phyloP scores from a whole-genome alignment of 345 rosid species.

The Luvunga scandens region DNA sequence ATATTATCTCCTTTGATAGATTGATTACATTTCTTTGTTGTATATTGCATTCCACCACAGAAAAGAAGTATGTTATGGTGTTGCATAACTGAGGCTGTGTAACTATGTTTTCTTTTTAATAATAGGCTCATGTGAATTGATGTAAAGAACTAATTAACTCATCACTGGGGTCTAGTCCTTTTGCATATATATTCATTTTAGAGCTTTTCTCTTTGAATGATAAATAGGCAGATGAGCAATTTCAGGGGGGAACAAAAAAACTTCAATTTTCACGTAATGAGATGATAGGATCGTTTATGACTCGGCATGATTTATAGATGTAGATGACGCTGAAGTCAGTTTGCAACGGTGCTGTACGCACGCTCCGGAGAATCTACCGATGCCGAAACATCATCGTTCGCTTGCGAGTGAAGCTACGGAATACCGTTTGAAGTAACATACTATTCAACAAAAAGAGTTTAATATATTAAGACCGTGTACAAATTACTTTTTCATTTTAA shows the following conservation, averaged over 20 bases:
- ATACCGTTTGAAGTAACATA: no score
- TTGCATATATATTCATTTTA: not conserved
- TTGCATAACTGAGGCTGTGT: not conserved
- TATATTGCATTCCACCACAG: not conserved
- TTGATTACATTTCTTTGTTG: not conserved
- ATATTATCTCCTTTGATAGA: not conserved
- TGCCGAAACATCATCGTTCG: not conserved
- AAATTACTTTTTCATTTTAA: no score
- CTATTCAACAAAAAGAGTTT: no score
- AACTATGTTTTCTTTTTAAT: not conserved
- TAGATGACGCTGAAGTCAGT: not conserved
- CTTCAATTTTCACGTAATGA: no score
- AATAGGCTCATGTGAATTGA: not conserved
- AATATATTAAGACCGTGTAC: no score
- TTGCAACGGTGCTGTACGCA: not conserved
- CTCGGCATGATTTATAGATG: not conserved
- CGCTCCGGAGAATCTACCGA: no score
- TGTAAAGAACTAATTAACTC: not conserved
- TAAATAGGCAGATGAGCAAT: no score
- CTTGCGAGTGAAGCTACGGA: no score
- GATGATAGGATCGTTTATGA: no score
- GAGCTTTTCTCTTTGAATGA: not conserved
- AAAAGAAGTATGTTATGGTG: conserved; percentile 3
- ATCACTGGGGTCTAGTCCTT: not conserved
- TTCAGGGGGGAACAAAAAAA: no score